A percentile compares a stretch with the other conserved stretches of the same genome.
Conservation (phyloP, 2,329 filamentous ascomycete genomes). For the Epichloe glyceriae region DNA sequence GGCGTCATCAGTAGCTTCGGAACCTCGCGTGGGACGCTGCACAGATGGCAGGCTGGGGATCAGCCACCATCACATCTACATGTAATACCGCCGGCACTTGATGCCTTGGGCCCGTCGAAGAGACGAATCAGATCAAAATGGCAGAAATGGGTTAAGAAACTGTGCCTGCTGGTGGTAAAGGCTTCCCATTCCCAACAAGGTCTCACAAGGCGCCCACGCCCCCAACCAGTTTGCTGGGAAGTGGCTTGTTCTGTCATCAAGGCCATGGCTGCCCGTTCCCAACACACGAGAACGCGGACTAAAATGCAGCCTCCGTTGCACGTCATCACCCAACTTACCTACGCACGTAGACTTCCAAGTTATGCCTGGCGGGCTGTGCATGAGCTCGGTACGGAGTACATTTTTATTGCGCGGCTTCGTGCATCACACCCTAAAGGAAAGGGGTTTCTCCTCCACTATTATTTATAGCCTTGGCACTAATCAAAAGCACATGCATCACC, state of each 20-base stretch:
- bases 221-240: constrained; percentile 1
- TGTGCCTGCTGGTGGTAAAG: not conserved
- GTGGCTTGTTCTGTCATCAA: not conserved
- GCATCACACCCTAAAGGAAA: no score
- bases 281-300: not conserved
- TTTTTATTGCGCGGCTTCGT: no score
- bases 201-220: not conserved
- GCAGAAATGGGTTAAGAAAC: not conserved
- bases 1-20: no score
- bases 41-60: not conserved
- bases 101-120: not conserved
- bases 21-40: no score
- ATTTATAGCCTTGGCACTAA: no score
- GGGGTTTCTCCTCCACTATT: no score
- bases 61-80: not conserved
- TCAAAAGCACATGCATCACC: no score
- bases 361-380: no score
- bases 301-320: not conserved
- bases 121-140: not conserved
- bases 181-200: not conserved
- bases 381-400: no score
- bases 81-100: not conserved
- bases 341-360: no score
- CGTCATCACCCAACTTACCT: no score
- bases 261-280: not conserved